These are phyloP conservation scores for Claviceps citrina DNA, from an alignment of 2,329 filamentous ascomycete genomes.

Conservation along the genomic window DNA sequence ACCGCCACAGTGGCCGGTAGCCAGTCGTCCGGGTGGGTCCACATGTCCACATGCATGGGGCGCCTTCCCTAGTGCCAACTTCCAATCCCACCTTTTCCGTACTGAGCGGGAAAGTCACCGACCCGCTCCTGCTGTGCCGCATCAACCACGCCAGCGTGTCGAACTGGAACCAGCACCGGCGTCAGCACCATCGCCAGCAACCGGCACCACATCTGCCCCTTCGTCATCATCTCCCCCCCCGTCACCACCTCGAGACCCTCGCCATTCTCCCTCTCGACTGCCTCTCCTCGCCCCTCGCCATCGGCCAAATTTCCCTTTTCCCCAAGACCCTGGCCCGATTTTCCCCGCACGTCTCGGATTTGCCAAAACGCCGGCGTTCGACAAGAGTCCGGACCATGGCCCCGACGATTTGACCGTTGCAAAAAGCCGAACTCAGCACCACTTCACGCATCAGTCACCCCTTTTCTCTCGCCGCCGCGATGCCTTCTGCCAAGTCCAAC, in stretches of 20 bases:
- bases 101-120: not conserved
- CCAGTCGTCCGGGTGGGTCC: too few relatives aligned
- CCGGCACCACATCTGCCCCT: not conserved
- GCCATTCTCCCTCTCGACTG: not conserved
- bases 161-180: too few relatives aligned
- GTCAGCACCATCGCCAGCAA: too few relatives aligned
- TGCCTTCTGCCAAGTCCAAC: conserved; percentile 40
- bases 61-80: too few relatives aligned
- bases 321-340: too few relatives aligned
- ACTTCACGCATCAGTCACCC: not conserved
- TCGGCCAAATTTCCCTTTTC: not conserved
- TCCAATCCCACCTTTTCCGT: too few relatives aligned
- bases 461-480: conserved; percentile 13
- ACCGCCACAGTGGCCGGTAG: too few relatives aligned
- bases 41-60: too few relatives aligned
- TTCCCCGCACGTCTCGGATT: not conserved
- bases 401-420: conserved; percentile 18
- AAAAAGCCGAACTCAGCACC: too few relatives aligned
- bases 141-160: not conserved
- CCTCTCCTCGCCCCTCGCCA: not conserved
- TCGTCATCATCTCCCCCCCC: too few relatives aligned
- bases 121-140: not conserved
- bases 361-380: not conserved
- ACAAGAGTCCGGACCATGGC: conserved; percentile 22
- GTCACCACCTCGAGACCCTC: too few relatives aligned